These are phyloP conservation scores for Aspergillus udagawae DNA, from an alignment of 2,329 filamentous ascomycete genomes.

Conservation along the genomic window DNA sequence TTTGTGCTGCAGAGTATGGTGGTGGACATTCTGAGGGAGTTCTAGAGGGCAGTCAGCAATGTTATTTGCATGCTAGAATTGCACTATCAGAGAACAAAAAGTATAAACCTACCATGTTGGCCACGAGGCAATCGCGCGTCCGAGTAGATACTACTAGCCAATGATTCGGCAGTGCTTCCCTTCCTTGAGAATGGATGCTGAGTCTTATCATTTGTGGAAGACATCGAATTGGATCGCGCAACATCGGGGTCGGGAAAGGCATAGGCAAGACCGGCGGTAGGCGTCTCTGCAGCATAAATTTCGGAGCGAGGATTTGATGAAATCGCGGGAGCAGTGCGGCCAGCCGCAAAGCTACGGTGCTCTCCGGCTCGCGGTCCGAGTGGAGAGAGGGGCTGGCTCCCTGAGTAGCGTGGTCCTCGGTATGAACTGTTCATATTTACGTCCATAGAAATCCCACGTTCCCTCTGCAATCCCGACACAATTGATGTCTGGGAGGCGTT, in stretches of 20 bases:
- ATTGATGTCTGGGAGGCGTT: conserved; percentile 45
- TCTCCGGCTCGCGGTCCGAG: conserved; percentile 37
- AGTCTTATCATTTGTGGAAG: conserved; percentile 31
- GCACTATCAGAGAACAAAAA: neutral
- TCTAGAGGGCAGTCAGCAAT: conserved; percentile 25
- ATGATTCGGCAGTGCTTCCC: conserved; percentile 45
- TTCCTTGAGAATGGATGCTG: conserved; percentile 40
- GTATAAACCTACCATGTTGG: conserved; percentile 42
- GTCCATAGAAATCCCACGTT: conserved; percentile 40
- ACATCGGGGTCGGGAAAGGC: conserved; percentile 49
- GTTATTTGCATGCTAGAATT: no score
- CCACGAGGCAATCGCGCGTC: conserved; percentile 44
- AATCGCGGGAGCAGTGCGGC: conserved; percentile 47
- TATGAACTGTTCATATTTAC: conserved; percentile 33
- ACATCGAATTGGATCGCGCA: conserved; percentile 35
- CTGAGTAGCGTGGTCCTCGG: conserved; percentile 40
- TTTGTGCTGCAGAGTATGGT: conserved; percentile 47
- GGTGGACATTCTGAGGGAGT: conserved; percentile 45
- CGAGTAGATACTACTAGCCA: conserved; percentile 45
- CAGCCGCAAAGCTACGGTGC: conserved; percentile 40
- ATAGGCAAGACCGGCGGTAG: conserved; percentile 48
- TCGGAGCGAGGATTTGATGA: conserved; percentile 47
- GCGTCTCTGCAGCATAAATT: conserved; percentile 48
- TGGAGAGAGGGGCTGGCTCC: conserved; percentile 38
- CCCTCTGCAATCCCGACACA: conserved; percentile 40